Base-by-base conservation (phyloP, 345 rosid species). In the Eucalyptus curtisii region DNA sequence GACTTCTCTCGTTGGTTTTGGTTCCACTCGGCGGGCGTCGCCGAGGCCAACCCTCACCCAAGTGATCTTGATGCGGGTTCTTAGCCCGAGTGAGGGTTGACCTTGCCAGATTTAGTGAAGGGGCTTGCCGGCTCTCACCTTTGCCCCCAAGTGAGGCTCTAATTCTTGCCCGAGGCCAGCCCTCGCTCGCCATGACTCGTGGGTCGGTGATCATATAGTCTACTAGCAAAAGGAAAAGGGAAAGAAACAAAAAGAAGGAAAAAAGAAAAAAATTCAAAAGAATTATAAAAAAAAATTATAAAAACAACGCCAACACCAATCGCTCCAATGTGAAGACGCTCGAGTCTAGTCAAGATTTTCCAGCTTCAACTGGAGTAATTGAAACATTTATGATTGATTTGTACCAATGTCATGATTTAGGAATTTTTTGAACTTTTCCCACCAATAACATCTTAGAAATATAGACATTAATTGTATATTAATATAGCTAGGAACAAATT, bases 171-270 rank as follows among this genome's bases (percentile, higher is more conserved):
- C n/a, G n/a, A n/a, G n/a, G n/a, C n/a, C n/a, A n/a, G n/a, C n/a
- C n/a, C n/a, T n/a, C n/a, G n/a, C n/a, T n/a, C n/a, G n/a, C n/a
- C n/a, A n/a, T n/a, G n/a, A n/a, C n/a, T n/a, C n/a, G n/a, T n/a
- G n/a, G n/a, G n/a, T 24, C 1, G 1, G 6, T 55, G 30, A 24
- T 5, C 0, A 6, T 30, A 24, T 0, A 22, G 30, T 24, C 6
- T 24, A 55, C 30, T 0, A 55, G 13, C 30, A 55, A 55, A 55
- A 1, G 30, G 61, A 55, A 55, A 55, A 55, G 30, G 30, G 13
- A 55, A 55, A 55, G 6, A 24, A 22, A 55, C 0, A 4, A 22
- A 55, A 53, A 9, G 1, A 2, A 55, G 7, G 3, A 3, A 50
- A 3, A 0, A n/a, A n/a, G n/a, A 49, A 6, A 7, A 52, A 52